Evolutionary conservation across 2,329 filamentous ascomycete species (phyloP).

Genomic region (Fusarium nematophilum): DNA sequence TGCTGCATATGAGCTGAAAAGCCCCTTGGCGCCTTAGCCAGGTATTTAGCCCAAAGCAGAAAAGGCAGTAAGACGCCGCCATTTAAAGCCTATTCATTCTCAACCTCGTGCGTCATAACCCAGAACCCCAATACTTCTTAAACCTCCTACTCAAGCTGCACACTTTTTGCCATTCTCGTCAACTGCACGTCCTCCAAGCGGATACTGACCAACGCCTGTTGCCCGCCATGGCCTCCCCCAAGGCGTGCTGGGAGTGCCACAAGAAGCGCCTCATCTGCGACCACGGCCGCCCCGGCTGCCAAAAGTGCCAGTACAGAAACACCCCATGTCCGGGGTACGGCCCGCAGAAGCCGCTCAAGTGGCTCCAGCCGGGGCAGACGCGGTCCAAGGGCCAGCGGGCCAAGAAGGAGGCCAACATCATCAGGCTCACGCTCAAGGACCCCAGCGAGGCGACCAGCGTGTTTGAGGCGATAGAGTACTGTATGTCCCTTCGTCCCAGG

Average conservation of each 20-base stretch:
- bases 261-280: conserved; percentile 34
- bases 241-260: conserved; percentile 36
- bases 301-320: conserved; percentile 21
- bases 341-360: conserved; percentile 31
- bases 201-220: no score
- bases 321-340: conserved; percentile 31
- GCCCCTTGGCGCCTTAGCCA: not conserved
- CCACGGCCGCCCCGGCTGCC: conserved; percentile 22
- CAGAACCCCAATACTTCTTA: no score
- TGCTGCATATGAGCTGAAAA: no score
- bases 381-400: conserved; percentile 28
- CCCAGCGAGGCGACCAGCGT: not conserved
- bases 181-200: no score
- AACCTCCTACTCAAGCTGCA: no score
- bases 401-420: conserved; percentile 10
- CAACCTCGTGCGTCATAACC: not conserved
- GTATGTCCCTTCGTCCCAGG: conserved; percentile 9
- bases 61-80: not conserved
- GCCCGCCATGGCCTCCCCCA: not conserved
- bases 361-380: conserved; percentile 34
- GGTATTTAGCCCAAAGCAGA: not conserved
- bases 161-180: no score
- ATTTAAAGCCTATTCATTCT: not conserved
- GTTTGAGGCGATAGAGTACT: conserved; percentile 16
- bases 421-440: conserved; percentile 3